phyloP scores from a whole-genome alignment of 2,329 filamentous ascomycete species.

The Ascochyta koolunga region DNA sequence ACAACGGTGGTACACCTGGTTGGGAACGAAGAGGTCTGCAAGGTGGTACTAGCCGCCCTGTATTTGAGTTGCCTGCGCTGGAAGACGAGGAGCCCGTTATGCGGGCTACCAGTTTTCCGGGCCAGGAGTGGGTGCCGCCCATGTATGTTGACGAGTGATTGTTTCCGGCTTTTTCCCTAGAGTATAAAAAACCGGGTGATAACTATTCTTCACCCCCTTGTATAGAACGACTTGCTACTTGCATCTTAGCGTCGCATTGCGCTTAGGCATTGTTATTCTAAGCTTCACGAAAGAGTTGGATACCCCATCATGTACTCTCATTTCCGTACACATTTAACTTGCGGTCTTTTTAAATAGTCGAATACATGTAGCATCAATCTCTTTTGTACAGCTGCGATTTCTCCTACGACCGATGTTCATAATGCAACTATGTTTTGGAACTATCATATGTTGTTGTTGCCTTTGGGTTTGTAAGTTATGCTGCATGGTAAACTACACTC shows the following conservation, averaged over 20 bases:
- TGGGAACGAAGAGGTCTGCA: constrained; percentile 34
- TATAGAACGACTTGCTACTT: constrained; percentile 4
- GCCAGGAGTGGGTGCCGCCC: constrained; percentile 70
- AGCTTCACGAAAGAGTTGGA: neutral
- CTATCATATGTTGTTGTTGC: neutral
- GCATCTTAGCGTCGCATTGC: constrained; percentile 12
- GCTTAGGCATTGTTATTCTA: neutral
- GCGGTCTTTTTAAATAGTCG: neutral
- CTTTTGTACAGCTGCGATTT: neutral
- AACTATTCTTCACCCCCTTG: neutral
- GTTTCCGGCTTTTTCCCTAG: no score
- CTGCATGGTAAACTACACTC: neutral
- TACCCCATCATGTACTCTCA: constrained; percentile 9
- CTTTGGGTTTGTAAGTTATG: neutral
- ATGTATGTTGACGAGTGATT: constrained; percentile 44
- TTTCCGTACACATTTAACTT: constrained; percentile 4
- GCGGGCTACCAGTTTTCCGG: constrained; percentile 72
- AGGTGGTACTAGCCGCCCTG: constrained; percentile 28
- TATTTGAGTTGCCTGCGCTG: constrained; percentile 46
- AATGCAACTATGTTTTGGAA: neutral
- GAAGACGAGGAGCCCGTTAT: constrained; percentile 62
- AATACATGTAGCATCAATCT: neutral
- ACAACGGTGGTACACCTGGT: constrained; percentile 29
- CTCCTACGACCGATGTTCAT: neutral
- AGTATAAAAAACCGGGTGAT: neutral